Conservation (phyloP, 768 basidiomycete species). For the Tricholomella constricta region DNA sequence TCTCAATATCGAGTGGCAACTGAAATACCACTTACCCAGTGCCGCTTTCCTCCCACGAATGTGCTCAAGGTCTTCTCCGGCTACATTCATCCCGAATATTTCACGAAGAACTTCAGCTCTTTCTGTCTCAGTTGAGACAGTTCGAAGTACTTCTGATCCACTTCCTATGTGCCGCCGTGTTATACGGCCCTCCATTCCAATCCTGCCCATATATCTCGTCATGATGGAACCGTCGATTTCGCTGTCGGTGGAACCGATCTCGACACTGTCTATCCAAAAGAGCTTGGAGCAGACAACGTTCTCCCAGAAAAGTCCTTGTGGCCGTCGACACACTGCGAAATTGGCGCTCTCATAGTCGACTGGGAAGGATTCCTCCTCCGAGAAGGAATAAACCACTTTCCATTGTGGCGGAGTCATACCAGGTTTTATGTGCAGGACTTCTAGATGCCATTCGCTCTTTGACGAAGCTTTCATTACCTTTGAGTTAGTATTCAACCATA, state of each 20-base stretch:
- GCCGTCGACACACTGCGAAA: slow-evolving; percentile 5
- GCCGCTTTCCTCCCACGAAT: slow-evolving; percentile 43
- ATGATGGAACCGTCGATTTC: background rate
- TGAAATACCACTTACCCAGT: slow-evolving; percentile 46
- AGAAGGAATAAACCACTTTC: slow-evolving; percentile 13
- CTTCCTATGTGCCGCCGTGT: slow-evolving; percentile 11
- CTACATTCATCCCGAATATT: slow-evolving; percentile 12
- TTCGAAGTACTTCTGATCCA: slow-evolving; percentile 5
- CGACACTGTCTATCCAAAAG: slow-evolving; percentile 8
- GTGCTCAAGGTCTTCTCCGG: slow-evolving; percentile 2
- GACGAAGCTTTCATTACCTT: slow-evolving; percentile 1
- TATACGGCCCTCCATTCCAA: slow-evolving; percentile 10
- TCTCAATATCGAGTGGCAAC: too few species aligned
- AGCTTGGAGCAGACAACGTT: slow-evolving; percentile 11
- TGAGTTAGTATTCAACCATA: background rate
- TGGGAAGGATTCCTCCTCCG: slow-evolving; percentile 9
- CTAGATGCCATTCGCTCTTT: slow-evolving; percentile 7
- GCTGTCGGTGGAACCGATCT: background rate
- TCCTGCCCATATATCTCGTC: slow-evolving; percentile 3
- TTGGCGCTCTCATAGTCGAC: slow-evolving; percentile 12
- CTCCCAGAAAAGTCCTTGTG: slow-evolving; percentile 6
- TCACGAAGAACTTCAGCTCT: slow-evolving; percentile 9
- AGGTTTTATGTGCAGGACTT: slow-evolving; percentile 12
- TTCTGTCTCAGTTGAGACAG: slow-evolving; percentile 5
- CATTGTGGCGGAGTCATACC: background rate